Evolutionary conservation across 495 filamentous ascomycete genomes (phyloP), one percentile per base, ranked within the genome.

Genomic region (Chaetomium cochliodes): DNA sequence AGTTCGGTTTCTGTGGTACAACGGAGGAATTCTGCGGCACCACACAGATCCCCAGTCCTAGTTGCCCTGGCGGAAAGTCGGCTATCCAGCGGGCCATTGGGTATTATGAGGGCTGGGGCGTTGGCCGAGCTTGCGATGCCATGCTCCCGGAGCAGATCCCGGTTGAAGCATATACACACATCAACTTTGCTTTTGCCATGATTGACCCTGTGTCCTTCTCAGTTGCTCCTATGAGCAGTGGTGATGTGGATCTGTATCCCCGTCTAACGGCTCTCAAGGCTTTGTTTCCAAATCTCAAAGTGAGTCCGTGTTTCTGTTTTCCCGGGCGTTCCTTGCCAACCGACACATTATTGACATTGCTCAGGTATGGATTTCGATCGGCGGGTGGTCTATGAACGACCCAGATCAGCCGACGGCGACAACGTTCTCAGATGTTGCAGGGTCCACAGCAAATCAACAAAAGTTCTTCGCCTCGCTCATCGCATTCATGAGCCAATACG

Each of bases 351-450:
- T 52, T 54, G 18, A 11, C 12, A 54, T 1, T 9, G 1, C 55
- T 49, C 9, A 75, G 64, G 69, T 76, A 42, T 76, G 64, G 39
- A 65, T 83, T 23, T 64, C 74, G 39, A 60, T 83, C 23, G 80
- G 80, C 46, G 80, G 80, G 39, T 82, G 79, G 79, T 57, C 72
- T 20, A 73, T 81, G 52, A 77, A 71, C 42, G 77, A 81, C 63
- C 25, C 33, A 5, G 47, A 23, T 11, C 33, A 51, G 44, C 59
- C 30, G 0, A 23, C 20, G 11, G 67, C 12, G 6, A 68, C 12
- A 3, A 26, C 55, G 11, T 74, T 67, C 22, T 58, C 60, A 5
- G 69, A 71, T 15, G 64, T 75, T 6, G 70, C 71, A 8, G 60
- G 60, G 12, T 62, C 62, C 41, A 23, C 49, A 0, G 67, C 41